Evolutionary conservation across 768 basidiomycete species (phyloP), one percentile per base, ranked within the genome.

Genomic region (Cystoderma amianthinum): DNA sequence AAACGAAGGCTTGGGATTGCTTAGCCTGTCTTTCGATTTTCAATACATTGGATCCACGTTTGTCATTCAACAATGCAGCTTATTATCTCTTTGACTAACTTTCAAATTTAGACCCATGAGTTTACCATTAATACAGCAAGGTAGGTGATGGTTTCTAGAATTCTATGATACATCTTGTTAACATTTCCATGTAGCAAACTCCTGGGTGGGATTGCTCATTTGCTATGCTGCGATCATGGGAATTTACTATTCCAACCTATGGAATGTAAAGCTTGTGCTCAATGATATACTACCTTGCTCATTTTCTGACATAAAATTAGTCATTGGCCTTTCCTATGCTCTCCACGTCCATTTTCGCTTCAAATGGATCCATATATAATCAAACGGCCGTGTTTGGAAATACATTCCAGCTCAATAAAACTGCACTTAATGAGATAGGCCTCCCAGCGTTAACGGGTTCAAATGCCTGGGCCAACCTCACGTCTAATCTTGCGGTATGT

Each of bases 1-100:
- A 20, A 85, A 85, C 48, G 82, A 85, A 55, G 82, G 81, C 0
- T 62, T 85, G 30, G 82, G 82, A 0, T 50, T 84, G n/a, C 41
- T 78, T 30, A 74, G 72, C 22, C 43, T 85, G 32, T 75, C 76
- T n/a, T 70, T 84, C 34, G 82, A 84, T 49, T 85, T 78, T 78
- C 76, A 79, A 44, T 79, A 78, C 47, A 76, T 81, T 46, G 71
- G 71, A 0, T 76, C 76, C 12, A 25, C 21, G 60, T 69, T 48
- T 19, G 59, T 48, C 11, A 25, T 10, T n/a, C n/a, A n/a, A n/a
- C n/a, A n/a, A n/a, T 34, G 25, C n/a, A n/a, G n/a, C n/a, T n/a
- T n/a, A n/a, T n/a, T n/a, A n/a, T n/a, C n/a, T n/a, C n/a, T n/a
- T n/a, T n/a, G n/a, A n/a, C n/a, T n/a, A n/a, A n/a, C n/a, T n/a